phyloP scores from a whole-genome alignment of 495 filamentous ascomycete genomes.

The Aspergillus ostianus region DNA sequence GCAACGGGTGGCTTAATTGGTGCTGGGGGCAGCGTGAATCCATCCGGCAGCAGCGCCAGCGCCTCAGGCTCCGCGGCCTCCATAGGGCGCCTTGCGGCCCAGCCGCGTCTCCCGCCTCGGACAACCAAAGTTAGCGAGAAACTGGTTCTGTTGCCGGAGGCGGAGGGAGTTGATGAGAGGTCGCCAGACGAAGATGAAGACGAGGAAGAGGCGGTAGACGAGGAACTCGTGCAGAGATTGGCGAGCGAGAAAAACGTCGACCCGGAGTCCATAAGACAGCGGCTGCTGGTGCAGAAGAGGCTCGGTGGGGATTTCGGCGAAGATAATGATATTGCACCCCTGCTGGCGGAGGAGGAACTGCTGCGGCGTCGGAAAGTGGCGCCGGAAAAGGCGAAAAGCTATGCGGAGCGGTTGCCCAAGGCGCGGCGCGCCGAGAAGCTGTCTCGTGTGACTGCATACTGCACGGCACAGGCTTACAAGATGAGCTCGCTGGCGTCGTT shows the following conservation, averaged over 20 bases:
- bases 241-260: conserved; percentile 39
- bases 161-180: conserved; percentile 44
- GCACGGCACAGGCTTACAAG: conserved; percentile 90
- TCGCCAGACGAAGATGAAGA: conserved; percentile 46
- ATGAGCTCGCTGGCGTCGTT: conserved; percentile 84
- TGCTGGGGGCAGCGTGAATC: conserved; percentile 13
- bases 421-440: conserved; percentile 81
- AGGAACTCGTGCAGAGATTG: conserved; percentile 38
- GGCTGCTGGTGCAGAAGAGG: conserved; percentile 36
- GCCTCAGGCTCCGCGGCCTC: conserved; percentile 25
- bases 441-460: conserved; percentile 90
- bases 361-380: conserved; percentile 57
- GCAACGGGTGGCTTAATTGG: conserved; percentile 36
- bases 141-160: conserved; percentile 89
- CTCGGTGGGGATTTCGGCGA: conserved; percentile 50
- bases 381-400: conserved; percentile 76
- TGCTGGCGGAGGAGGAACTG: conserved; percentile 76
- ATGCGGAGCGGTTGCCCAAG: conserved; percentile 93
- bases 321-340: conserved; percentile 66
- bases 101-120: conserved; percentile 79
- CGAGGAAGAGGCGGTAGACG: conserved; percentile 51
- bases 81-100: conserved; percentile 45
- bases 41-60: conserved; percentile 14
- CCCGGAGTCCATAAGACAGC: conserved; percentile 37
- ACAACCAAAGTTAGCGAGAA: conserved; percentile 94